Base-by-base conservation (phyloP, 371 early-diverging fungal species). In the Mortierella sp. region DNA sequence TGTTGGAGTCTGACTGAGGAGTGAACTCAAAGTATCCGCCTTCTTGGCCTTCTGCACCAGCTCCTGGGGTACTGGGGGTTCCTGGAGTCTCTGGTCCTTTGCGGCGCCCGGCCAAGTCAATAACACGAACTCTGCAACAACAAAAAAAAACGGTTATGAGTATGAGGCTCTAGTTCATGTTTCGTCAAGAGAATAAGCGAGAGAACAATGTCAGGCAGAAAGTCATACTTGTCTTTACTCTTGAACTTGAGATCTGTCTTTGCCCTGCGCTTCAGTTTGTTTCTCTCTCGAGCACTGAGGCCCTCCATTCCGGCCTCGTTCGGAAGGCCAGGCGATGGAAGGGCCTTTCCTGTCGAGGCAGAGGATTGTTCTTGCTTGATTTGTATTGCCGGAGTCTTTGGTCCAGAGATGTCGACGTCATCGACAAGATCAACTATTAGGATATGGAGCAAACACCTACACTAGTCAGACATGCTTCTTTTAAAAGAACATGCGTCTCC, bases 281-380 rank as follows among this genome's bases (percentile, higher is more conserved):
- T 95, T 48, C 93, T 86, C 83, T 98, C 97, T 50, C 99, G 91
- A 0, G 96, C 95, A 58, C 96, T 96, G 63, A 98, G 86, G 19
- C 93, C 95, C 14, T 90, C 89, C 89, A 94, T 88, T 37, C 90
- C 91, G 28, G 89, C 86, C 61, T 88, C 80, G 25, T 70, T 57
- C 44, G 64, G 57, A 18, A 65, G 60, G 16, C 63, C 65, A 14
- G 81, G 80, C 47, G 81, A 66, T 29, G 68, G 86, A 74, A 48
- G 80, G 7, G 68, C 52, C 12, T 69, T 57, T 16, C 64, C 37
- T 6, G 83, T 72, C 19, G 84, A 62, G 14, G 83, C 75, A 43
- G 79, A 64, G 18, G 87, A 81, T 16, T 74, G 73, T 19, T 81
- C 66, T 61, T 82, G 76, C 47, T 84, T 74, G 29, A 81, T 63